These are phyloP conservation scores for Ballota nigra DNA, from an alignment of 257 asterid species.

Conservation along the genomic window DNA sequence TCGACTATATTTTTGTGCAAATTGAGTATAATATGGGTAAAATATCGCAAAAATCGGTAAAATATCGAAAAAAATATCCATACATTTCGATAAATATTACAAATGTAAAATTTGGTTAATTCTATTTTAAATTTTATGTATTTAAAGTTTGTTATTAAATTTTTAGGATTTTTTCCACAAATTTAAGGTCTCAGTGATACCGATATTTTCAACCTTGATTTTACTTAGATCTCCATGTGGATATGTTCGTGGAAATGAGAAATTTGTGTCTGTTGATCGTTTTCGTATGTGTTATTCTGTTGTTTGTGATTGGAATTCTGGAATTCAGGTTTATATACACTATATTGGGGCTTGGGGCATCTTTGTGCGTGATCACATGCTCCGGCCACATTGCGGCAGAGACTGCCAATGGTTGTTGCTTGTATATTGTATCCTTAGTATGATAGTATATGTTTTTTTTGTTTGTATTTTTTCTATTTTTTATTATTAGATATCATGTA, in stretches of 20 bases:
- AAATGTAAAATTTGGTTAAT: no score
- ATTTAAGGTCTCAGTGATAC: no score
- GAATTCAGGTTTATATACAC: slow-evolving; percentile 62
- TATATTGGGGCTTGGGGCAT: slow-evolving; percentile 52
- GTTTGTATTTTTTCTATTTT: neutral
- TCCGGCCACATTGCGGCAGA: slow-evolving; percentile 73
- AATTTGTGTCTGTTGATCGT: neutral
- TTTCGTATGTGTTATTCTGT: neutral
- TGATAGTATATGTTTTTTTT: no score
- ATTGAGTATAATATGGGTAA: no score
- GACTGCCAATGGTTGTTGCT: slow-evolving; percentile 65
- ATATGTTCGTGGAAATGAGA: neutral
- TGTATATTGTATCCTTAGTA: slow-evolving; percentile 57
- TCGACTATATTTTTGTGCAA: no score
- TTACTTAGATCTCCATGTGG: neutral
- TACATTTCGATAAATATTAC: no score
- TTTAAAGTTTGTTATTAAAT: no score
- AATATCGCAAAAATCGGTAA: no score
- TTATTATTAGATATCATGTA: neutral
- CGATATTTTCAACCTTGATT: neutral
- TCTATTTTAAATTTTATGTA: no score
- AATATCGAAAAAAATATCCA: no score
- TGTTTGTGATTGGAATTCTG: neutral
- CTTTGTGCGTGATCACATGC: slow-evolving; percentile 49
- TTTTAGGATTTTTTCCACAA: no score